Conservation (phyloP, 768 basidiomycete genomes). For the Hysterangium stoloniferum region DNA sequence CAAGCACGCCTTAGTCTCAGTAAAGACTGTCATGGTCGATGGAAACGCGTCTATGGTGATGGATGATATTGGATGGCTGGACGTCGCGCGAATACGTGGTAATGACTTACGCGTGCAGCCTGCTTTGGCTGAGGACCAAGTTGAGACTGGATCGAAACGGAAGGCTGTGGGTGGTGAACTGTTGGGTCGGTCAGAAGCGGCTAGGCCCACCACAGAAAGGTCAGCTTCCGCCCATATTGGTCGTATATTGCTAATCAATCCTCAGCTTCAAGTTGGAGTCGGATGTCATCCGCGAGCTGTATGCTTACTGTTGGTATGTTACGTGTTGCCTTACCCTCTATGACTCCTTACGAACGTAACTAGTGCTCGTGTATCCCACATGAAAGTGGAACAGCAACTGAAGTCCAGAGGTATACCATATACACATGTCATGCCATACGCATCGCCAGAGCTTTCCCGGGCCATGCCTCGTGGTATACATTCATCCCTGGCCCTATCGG, state of each 20-base stretch:
- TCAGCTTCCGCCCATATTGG: neutral
- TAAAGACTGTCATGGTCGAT: slow-evolving; percentile 44
- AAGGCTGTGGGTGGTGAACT: slow-evolving; percentile 1
- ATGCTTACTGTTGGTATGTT: slow-evolving; percentile 79
- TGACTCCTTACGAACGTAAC: neutral
- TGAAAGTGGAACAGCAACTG: slow-evolving; percentile 81
- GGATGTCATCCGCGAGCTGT: slow-evolving; percentile 66
- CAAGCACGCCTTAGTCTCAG: slow-evolving; percentile 74
- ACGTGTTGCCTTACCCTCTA: neutral
- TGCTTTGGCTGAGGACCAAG: slow-evolving; percentile 4
- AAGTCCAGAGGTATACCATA: slow-evolving; percentile 75
- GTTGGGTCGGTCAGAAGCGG: neutral
- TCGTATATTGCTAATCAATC: neutral
- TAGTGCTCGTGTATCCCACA: slow-evolving; percentile 87
- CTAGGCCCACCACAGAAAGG: slow-evolving; percentile 1
- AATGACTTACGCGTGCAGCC: slow-evolving; percentile 24
- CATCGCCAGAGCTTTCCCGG: slow-evolving; percentile 22
- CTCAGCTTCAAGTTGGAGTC: slow-evolving; percentile 59
- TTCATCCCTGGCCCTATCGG: slow-evolving; percentile 65
- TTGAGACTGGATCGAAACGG: slow-evolving; percentile 1
- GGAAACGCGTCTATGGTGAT: slow-evolving; percentile 56
- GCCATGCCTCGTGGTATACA: slow-evolving; percentile 35
- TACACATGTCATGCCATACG: slow-evolving; percentile 57
- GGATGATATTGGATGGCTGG: slow-evolving; percentile 76
- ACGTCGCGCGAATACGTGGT: slow-evolving; percentile 58